These are phyloP conservation scores for Podospora australis DNA, from an alignment of 495 filamentous ascomycete genomes.

Conservation along the genomic window DNA sequence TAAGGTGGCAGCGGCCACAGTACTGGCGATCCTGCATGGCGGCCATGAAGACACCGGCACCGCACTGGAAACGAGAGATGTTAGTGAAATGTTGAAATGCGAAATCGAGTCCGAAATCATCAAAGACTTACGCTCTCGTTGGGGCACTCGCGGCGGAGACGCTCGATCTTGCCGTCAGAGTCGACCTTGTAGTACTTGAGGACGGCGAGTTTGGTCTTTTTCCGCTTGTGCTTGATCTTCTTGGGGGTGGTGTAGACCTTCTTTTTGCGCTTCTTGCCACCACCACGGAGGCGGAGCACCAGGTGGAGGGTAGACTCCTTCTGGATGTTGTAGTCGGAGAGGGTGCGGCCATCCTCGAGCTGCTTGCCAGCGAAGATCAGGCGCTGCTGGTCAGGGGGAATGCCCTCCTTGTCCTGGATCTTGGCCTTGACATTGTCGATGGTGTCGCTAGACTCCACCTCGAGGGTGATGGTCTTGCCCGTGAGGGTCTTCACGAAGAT, in stretches of 20 bases:
- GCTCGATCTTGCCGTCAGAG: slow-evolving; percentile 99
- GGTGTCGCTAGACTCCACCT: slow-evolving; percentile 99
- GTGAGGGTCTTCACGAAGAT: slow-evolving; percentile 99
- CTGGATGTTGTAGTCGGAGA: slow-evolving; percentile 99
- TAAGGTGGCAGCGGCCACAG: slow-evolving; percentile 98
- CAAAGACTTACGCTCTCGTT: slow-evolving; percentile 67
- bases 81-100: slow-evolving; percentile 2
- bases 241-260: slow-evolving; percentile 99
- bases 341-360: slow-evolving; percentile 97
- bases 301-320: slow-evolving; percentile 99
- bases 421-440: slow-evolving; percentile 99
- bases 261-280: slow-evolving; percentile 99
- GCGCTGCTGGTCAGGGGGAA: slow-evolving; percentile 99
- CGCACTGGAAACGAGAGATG: slow-evolving; percentile 57
- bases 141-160: slow-evolving; percentile 94
- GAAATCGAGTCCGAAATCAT: neutral
- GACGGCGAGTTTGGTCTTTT: slow-evolving; percentile 98
- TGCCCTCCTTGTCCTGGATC: slow-evolving; percentile 97
- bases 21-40: slow-evolving; percentile 99
- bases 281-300: slow-evolving; percentile 93
- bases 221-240: slow-evolving; percentile 99
- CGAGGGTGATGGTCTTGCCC: slow-evolving; percentile 99
- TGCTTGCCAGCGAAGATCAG: slow-evolving; percentile 99
- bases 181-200: slow-evolving; percentile 99
- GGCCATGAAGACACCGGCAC: slow-evolving; percentile 99